Percentiles rank a stretch among this genome's conserved stretches.
Evolutionary conservation across 352 stramenopile genomes (phyloP).

Genomic region (Pythium oligandrum): DNA sequence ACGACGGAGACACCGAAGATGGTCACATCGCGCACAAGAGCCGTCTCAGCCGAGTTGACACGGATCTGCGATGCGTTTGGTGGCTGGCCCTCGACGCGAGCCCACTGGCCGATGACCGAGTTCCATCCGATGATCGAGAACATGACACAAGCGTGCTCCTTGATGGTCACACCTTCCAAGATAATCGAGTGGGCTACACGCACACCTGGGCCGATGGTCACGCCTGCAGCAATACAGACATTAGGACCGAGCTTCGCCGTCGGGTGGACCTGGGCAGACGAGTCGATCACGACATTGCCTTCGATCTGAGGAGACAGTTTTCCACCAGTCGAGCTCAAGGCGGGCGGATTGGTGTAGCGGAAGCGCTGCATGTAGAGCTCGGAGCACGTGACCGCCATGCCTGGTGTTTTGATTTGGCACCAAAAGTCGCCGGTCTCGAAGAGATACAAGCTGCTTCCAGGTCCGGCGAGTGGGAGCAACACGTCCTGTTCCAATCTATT

Average conservation of each 20-base stretch:
- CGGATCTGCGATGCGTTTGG: slow-evolving; percentile 74
- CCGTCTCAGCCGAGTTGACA: slow-evolving; percentile 59
- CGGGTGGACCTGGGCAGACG: slow-evolving; percentile 73
- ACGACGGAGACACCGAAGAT: slow-evolving; percentile 88
- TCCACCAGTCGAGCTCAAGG: slow-evolving; percentile 69
- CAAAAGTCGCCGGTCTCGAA: slow-evolving; percentile 86
- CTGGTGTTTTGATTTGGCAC: slow-evolving; percentile 89
- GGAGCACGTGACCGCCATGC: slow-evolving; percentile 87
- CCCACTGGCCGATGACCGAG: slow-evolving; percentile 85
- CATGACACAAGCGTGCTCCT: slow-evolving; percentile 84
- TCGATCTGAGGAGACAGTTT: slow-evolving; percentile 85
- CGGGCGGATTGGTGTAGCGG: slow-evolving; percentile 84
- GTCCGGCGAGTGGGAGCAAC: slow-evolving; percentile 73
- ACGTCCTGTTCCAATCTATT: slow-evolving; percentile 81
- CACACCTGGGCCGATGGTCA: slow-evolving; percentile 76
- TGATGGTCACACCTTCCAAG: slow-evolving; percentile 84
- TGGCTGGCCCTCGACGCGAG: slow-evolving; percentile 75
- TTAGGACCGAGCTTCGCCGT: slow-evolving; percentile 84
- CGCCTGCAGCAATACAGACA: slow-evolving; percentile 78
- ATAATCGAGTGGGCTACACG: slow-evolving; percentile 87
- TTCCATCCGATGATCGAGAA: slow-evolving; percentile 89
- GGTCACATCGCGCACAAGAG: slow-evolving; percentile 83
- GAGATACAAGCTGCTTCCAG: slow-evolving; percentile 56
- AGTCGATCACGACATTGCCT: slow-evolving; percentile 83
- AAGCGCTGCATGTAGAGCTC: slow-evolving; percentile 90